Conservation (phyloP, 768 basidiomycete genomes). For the Xanthoconium purpureum region DNA sequence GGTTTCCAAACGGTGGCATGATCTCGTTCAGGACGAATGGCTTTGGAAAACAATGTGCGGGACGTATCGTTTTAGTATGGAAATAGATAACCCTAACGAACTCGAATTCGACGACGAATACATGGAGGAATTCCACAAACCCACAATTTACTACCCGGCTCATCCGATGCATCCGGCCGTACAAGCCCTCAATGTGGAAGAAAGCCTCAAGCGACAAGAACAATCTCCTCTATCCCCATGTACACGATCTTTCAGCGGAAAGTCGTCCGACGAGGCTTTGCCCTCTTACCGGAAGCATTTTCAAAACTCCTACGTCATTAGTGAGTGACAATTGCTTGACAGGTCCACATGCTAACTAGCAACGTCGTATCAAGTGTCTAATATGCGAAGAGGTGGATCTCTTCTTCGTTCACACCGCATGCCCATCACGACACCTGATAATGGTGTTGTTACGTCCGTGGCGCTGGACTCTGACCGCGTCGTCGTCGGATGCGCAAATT, state of each 20-base stretch:
- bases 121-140: constrained; percentile 33
- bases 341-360: background rate
- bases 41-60: constrained; percentile 79
- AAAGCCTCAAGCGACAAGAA: constrained; percentile 29
- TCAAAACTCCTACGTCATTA: constrained; percentile 66
- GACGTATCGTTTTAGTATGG: constrained; percentile 45
- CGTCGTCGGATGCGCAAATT: constrained; percentile 85
- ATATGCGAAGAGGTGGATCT: constrained; percentile 76
- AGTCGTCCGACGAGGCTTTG: background rate
- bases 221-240: constrained; percentile 24
- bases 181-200: constrained; percentile 36
- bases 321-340: constrained; percentile 38
- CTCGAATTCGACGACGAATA: constrained; percentile 26
- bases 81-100: constrained; percentile 20
- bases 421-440: constrained; percentile 38
- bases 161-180: constrained; percentile 41
- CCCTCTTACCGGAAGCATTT: constrained; percentile 67
- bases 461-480: constrained; percentile 82
- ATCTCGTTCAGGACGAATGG: constrained; percentile 67
- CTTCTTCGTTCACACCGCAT: constrained; percentile 65
- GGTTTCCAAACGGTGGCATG: constrained; percentile 72
- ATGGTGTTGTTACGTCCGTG: constrained; percentile 81
- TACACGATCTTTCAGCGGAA: constrained; percentile 15
- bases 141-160: constrained; percentile 32
- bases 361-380: constrained; percentile 50